Conservation (phyloP, 2,329 filamentous ascomycete genomes). For the Paecilomyces sp. region DNA sequence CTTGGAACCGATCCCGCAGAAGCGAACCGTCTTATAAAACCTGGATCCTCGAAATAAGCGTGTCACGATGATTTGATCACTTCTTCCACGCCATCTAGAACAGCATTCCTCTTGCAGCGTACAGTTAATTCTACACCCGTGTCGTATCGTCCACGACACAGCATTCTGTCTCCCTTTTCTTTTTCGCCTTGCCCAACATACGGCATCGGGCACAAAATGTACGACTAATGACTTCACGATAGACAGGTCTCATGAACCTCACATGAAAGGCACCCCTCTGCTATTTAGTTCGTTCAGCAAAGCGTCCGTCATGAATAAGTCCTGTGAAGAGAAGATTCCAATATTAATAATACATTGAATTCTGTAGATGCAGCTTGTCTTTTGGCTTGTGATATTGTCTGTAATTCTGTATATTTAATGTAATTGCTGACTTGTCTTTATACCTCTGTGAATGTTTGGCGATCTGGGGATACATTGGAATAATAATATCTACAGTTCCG, state of each 20-base stretch:
- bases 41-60: slow-evolving; percentile 8
- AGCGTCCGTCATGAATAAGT: not conserved
- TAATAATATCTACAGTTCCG: not conserved
- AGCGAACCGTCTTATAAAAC: slow-evolving; percentile 40
- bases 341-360: not conserved
- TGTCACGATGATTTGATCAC: not conserved
- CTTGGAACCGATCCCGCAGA: slow-evolving; percentile 51
- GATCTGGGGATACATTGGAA: not conserved
- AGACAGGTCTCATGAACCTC: not conserved
- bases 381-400: not conserved
- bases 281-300: not conserved
- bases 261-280: not conserved
- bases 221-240: slow-evolving; percentile 1
- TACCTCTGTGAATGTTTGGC: not conserved
- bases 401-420: not conserved
- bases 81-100: not conserved
- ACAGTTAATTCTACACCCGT: not conserved
- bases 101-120: not conserved
- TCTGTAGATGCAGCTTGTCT: not conserved
- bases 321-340: not conserved
- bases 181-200: not conserved
- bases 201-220: not conserved
- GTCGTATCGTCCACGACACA: not conserved
- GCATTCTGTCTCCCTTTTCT: not conserved
- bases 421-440: not conserved